These are phyloP conservation scores for Xylariales sp. DNA, from an alignment of 2,329 filamentous ascomycete genomes.

Conservation along the genomic window DNA sequence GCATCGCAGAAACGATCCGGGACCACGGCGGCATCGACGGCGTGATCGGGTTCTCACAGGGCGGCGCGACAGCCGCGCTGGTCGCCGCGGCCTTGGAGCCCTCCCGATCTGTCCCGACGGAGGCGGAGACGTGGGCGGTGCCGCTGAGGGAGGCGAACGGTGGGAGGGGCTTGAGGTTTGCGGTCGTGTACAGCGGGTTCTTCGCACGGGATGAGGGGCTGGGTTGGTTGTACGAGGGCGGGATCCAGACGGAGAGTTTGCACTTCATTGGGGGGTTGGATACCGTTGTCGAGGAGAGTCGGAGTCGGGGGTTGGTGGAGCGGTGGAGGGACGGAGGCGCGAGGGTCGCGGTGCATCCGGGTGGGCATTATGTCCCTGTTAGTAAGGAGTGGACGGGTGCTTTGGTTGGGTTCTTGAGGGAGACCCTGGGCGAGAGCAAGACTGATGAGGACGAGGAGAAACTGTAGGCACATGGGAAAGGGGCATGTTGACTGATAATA, in stretches of 20 bases:
- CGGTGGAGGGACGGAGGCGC: constrained; percentile 49
- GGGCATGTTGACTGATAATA: too few relatives aligned
- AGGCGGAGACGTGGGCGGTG: constrained; percentile 36
- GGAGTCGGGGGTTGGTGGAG: constrained; percentile 64
- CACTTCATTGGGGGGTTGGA: constrained; percentile 82
- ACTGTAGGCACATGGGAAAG: constrained; percentile 10
- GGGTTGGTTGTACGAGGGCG: constrained; percentile 25
- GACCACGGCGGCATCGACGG: constrained; percentile 68
- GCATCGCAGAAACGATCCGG: constrained; percentile 57
- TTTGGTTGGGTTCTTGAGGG: constrained; percentile 64
- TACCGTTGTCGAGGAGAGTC: constrained; percentile 77
- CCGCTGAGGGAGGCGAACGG: constrained; percentile 46
- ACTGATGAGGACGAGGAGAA: constrained; percentile 18
- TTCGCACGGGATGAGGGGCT: constrained; percentile 37
- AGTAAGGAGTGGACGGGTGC: constrained; percentile 76
- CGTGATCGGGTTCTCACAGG: constrained; percentile 79
- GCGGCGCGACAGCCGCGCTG: constrained; percentile 67
- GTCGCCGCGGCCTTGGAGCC: constrained; percentile 68
- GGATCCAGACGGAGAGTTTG: constrained; percentile 68
- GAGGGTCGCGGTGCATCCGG: constrained; percentile 66
- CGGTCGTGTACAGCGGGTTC: constrained; percentile 63
- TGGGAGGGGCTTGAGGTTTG: constrained; percentile 47
- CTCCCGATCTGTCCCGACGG: constrained; percentile 22
- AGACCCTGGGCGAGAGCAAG: constrained; percentile 21
- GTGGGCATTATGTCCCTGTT: constrained; percentile 85